These are phyloP conservation scores for Cytospora piceae DNA, from an alignment of 2,329 filamentous ascomycete species.

Conservation along the genomic window DNA sequence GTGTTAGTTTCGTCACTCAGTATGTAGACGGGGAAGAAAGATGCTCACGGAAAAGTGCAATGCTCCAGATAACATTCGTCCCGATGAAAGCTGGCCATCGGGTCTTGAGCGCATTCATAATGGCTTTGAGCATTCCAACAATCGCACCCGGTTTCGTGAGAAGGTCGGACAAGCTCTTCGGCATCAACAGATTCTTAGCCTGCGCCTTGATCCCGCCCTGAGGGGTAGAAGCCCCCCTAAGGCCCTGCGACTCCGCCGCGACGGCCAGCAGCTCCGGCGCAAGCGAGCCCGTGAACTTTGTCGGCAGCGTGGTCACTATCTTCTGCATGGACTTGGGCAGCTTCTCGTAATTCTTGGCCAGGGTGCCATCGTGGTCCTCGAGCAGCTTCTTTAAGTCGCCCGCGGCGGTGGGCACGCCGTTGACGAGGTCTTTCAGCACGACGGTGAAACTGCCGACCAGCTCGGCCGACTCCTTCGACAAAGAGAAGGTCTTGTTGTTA, in stretches of 20 bases:
- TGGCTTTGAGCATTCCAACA: conserved; percentile 82
- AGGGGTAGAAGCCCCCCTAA: conserved; percentile 56
- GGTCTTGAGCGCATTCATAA: conserved; percentile 83
- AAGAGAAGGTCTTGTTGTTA: conserved; percentile 83
- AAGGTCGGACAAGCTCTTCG: conserved; percentile 76
- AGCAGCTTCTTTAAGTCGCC: conserved; percentile 74
- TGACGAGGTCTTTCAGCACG: conserved; percentile 88
- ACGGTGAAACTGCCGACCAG: conserved; percentile 83
- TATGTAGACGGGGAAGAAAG: not conserved
- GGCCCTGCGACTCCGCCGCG: conserved; percentile 73
- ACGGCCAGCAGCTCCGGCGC: conserved; percentile 83
- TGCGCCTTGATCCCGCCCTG: conserved; percentile 50
- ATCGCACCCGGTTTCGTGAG: conserved; percentile 87
- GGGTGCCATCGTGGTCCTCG: conserved; percentile 63
- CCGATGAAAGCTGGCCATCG: conserved; percentile 90
- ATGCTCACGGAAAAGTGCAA: conserved; percentile 81
- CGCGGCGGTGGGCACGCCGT: conserved; percentile 92
- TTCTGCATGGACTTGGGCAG: conserved; percentile 83
- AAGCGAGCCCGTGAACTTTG: conserved; percentile 75
- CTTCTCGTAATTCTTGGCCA: conserved; percentile 64
- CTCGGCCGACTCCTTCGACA: conserved; percentile 82
- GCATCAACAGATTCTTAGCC: conserved; percentile 68
- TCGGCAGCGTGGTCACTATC: conserved; percentile 80
- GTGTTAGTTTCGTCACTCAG: not conserved
- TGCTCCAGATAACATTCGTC: conserved; percentile 87